Conservation (phyloP, 495 filamentous ascomycete species). For the Neurospora pannonica region DNA sequence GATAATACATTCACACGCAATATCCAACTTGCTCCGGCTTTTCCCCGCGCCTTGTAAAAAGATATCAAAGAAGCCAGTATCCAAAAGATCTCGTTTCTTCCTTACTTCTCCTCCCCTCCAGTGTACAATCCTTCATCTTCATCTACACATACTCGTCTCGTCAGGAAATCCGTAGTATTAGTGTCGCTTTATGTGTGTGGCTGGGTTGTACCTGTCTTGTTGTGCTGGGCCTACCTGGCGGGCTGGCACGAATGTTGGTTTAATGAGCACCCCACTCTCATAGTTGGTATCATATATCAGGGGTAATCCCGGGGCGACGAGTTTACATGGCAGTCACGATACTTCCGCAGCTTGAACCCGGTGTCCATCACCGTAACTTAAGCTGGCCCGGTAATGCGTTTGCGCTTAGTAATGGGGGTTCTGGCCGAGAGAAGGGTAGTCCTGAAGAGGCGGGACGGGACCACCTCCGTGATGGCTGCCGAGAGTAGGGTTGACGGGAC, state of each 20-base stretch:
- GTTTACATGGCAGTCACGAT: background rate
- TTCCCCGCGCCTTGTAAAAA: background rate
- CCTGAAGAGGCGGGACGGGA: constrained; percentile 31
- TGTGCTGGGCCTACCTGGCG: background rate
- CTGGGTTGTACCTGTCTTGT: background rate
- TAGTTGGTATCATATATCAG: background rate
- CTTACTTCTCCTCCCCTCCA: background rate
- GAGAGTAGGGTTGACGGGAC: constrained; percentile 10
- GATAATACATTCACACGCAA: background rate
- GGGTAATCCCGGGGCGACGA: background rate
- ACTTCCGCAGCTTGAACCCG: background rate
- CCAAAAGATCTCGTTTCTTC: background rate
- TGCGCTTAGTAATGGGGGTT: constrained; percentile 36
- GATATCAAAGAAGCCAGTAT: background rate
- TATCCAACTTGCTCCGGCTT: background rate
- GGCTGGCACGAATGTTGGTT: background rate
- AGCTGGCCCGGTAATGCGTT: background rate
- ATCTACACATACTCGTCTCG: background rate
- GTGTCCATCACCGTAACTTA: background rate
- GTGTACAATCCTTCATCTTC: background rate
- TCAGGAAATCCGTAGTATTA: background rate
- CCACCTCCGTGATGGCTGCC: constrained; percentile 7
- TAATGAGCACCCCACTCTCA: background rate
- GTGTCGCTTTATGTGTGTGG: background rate
- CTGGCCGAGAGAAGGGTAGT: constrained; percentile 38